Percentiles rank a stretch among this genome's conserved stretches.
Evolutionary conservation across 352 stramenopile species (phyloP).

Genomic region (Phytophthora nicotianae): DNA sequence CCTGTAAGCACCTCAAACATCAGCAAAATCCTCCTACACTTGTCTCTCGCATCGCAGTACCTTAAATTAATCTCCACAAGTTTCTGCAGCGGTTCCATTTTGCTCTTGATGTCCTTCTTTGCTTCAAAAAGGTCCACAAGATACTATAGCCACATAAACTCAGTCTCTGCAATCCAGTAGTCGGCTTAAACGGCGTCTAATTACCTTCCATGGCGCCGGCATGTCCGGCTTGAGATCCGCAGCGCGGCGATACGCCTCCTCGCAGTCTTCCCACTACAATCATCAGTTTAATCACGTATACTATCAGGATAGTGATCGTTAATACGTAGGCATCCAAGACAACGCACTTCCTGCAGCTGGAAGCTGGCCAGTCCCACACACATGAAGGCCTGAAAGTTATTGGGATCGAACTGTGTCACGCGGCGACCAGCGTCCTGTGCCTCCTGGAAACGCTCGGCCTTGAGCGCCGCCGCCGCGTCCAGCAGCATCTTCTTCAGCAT

Average conservation of each 20-base stretch:
- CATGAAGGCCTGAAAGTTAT: slow-evolving; percentile 86
- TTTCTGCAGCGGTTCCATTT: slow-evolving; percentile 73
- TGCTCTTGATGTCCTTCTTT: slow-evolving; percentile 55
- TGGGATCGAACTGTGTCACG: slow-evolving; percentile 78
- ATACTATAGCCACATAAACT: slow-evolving; percentile 41
- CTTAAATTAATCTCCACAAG: slow-evolving; percentile 72
- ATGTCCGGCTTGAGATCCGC: slow-evolving; percentile 74
- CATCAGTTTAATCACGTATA: neutral
- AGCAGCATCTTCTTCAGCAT: slow-evolving; percentile 84
- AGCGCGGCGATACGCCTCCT: slow-evolving; percentile 70
- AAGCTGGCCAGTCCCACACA: slow-evolving; percentile 80
- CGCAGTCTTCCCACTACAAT: slow-evolving; percentile 67
- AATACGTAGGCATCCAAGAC: neutral
- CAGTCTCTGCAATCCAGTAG: slow-evolving; percentile 3
- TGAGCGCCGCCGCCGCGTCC: slow-evolving; percentile 70
- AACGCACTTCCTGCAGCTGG: slow-evolving; percentile 66
- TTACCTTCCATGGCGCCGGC: slow-evolving; percentile 87
- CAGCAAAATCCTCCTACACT: slow-evolving; percentile 4
- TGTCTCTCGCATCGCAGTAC: slow-evolving; percentile 27
- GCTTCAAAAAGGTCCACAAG: slow-evolving; percentile 79
- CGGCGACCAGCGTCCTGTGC: slow-evolving; percentile 67
- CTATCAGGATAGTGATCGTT: neutral
- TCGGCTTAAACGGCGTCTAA: neutral
- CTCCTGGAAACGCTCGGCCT: slow-evolving; percentile 77
- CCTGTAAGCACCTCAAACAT: slow-evolving; percentile 32